Percentiles rank a stretch among this genome's conserved stretches.
Evolutionary conservation across 139 green algal genomes (phyloP).

Genomic region (Coelastrella sp.): DNA sequence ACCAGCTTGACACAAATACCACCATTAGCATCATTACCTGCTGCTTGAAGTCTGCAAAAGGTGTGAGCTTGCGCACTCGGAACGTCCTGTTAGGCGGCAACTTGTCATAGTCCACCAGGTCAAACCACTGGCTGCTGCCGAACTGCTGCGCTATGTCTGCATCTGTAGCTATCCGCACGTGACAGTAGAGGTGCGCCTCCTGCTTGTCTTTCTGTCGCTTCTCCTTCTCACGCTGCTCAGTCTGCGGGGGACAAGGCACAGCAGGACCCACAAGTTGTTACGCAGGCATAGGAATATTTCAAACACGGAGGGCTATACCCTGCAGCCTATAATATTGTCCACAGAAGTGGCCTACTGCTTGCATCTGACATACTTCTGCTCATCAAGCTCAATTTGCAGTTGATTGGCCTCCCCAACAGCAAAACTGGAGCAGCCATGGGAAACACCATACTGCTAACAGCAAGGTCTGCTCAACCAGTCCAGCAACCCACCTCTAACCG

Average conservation of each 20-base stretch:
- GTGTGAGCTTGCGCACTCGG: conserved; percentile 83
- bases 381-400: no score
- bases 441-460: neutral
- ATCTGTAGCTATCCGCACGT: conserved; percentile 70
- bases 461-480: neutral
- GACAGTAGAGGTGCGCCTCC: conserved; percentile 94
- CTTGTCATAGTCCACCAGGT: conserved; percentile 92
- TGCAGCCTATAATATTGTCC: no score
- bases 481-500: conserved; percentile 63
- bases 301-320: no score
- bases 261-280: no score
- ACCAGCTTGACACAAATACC: no score
- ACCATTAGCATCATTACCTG: no score
- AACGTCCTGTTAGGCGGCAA: conserved; percentile 75
- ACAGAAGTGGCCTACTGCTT: no score
- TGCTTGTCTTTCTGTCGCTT: conserved; percentile 76
- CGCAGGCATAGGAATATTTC: no score
- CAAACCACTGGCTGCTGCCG: conserved; percentile 72
- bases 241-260: conserved; percentile 51
- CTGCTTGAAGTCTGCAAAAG: conserved; percentile 85
- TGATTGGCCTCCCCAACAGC: no score
- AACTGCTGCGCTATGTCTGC: conserved; percentile 71
- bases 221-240: conserved; percentile 85
- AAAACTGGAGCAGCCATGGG: no score
- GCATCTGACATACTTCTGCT: no score